phyloP scores from a whole-genome alignment of 345 rosid species.

The Gossypium herbaceum region DNA sequence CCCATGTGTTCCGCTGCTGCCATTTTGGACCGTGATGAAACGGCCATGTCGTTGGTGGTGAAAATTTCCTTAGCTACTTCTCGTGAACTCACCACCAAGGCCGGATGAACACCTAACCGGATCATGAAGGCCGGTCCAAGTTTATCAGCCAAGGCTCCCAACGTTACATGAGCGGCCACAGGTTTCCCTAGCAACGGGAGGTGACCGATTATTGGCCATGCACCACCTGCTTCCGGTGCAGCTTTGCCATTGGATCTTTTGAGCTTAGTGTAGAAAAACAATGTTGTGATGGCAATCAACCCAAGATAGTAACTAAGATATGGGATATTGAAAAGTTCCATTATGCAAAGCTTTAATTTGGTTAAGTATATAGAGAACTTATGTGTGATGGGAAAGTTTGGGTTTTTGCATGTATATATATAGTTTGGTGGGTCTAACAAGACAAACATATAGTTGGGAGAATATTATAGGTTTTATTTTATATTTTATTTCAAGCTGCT shows the following conservation, averaged over 20 bases:
- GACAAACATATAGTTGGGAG: not conserved
- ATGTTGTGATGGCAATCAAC: slow-evolving; percentile 2
- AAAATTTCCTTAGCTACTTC: slow-evolving; percentile 36
- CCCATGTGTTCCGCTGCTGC: slow-evolving; percentile 23
- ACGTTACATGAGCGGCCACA: slow-evolving; percentile 22
- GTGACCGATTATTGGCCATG: slow-evolving; percentile 46
- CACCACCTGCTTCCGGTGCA: slow-evolving; percentile 32
- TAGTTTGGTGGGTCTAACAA: not conserved
- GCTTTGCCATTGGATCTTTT: slow-evolving; percentile 7
- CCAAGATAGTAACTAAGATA: not conserved
- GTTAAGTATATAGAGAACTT: not conserved
- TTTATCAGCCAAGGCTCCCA: slow-evolving; percentile 32
- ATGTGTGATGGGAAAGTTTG: not conserved
- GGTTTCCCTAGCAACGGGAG: slow-evolving; percentile 13
- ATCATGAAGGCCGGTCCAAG: slow-evolving; percentile 34
- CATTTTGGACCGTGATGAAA: slow-evolving; percentile 25
- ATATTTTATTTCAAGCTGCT: not conserved
- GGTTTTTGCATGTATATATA: not conserved
- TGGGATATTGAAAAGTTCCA: not conserved
- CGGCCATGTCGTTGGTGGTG: slow-evolving; percentile 28
- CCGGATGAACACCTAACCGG: slow-evolving; percentile 24
- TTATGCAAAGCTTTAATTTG: not conserved
- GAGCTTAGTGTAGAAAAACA: slow-evolving; percentile 14
- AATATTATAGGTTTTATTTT: not conserved
- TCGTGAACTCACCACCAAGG: slow-evolving; percentile 28